phyloP scores from a whole-genome alignment of 2,329 filamentous ascomycete genomes.

The Chalara sp. region DNA sequence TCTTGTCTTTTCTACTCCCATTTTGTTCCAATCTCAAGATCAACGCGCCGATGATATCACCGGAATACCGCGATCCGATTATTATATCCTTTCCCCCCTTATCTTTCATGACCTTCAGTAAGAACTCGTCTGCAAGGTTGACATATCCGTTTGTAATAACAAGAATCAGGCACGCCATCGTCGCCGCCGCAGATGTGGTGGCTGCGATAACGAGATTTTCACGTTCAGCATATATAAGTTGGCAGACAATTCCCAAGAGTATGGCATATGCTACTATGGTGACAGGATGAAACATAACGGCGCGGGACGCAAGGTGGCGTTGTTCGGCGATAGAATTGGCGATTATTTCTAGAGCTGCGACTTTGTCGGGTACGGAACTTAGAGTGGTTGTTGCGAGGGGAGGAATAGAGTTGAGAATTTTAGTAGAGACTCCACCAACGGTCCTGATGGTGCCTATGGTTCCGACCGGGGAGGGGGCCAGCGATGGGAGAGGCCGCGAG shows the following conservation, averaged over 20 bases:
- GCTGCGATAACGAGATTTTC: constrained; percentile 48
- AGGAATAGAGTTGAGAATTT: constrained; percentile 41
- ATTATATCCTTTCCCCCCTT: constrained; percentile 30
- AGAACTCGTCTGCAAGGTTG: constrained; percentile 22
- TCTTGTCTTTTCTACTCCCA: constrained; percentile 13
- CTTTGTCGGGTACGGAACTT: constrained; percentile 49
- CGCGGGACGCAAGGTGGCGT: constrained; percentile 45
- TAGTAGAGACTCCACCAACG: constrained; percentile 15
- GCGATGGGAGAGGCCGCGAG: constrained; percentile 30
- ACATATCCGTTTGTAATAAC: constrained; percentile 55
- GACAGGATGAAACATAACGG: constrained; percentile 41
- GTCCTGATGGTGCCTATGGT: constrained; percentile 28
- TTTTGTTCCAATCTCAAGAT: constrained; percentile 57
- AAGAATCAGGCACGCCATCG: constrained; percentile 56
- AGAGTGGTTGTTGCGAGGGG: constrained; percentile 56
- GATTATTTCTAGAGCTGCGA: constrained; percentile 64
- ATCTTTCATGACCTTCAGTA: constrained; percentile 18
- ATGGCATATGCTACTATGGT: constrained; percentile 41
- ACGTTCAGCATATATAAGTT: constrained; percentile 30
- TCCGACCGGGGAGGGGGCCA: constrained; percentile 31
- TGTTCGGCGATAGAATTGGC: constrained; percentile 80
- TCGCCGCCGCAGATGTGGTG: constrained; percentile 51
- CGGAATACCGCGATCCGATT: constrained; percentile 51
- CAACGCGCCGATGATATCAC: constrained; percentile 63
- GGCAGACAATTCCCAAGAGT: constrained; percentile 39